phyloP scores from a whole-genome alignment of 306 rosid species.

The Lablab purpureus region DNA sequence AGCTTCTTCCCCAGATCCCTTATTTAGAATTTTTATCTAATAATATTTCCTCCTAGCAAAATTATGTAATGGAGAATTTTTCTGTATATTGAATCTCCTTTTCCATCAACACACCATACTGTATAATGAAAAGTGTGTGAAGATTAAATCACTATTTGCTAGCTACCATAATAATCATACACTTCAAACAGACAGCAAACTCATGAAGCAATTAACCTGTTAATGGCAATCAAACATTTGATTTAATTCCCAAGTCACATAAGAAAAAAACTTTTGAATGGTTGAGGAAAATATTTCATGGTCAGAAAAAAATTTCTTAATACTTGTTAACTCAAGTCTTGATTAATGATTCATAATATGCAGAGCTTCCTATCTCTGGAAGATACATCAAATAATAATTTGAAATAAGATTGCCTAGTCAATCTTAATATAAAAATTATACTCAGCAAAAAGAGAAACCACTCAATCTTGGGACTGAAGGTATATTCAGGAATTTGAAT shows the following conservation, averaged over 20 bases:
- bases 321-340: neutral
- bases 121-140: conserved; percentile 18
- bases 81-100: neutral
- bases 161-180: neutral
- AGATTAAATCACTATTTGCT: neutral
- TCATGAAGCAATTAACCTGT: neutral
- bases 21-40: neutral
- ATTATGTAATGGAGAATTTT: conserved; percentile 6
- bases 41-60: neutral
- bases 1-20: neutral
- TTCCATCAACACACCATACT: neutral
- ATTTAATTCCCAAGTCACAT: neutral
- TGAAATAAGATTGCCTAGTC: neutral
- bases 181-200: neutral
- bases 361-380: conserved; percentile 5
- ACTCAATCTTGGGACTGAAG: conserved; percentile 23
- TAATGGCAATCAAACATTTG: neutral
- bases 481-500: conserved; percentile 20
- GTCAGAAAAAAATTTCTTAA: neutral
- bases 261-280: conserved; percentile 10
- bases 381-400: neutral
- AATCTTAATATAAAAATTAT: conserved; percentile 18
- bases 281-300: conserved; percentile 1
- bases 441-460: neutral
- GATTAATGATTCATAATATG: conserved; percentile 25